Evolutionary conservation across 306 rosid genomes (phyloP).

Genomic region (Benincasa hispida): DNA sequence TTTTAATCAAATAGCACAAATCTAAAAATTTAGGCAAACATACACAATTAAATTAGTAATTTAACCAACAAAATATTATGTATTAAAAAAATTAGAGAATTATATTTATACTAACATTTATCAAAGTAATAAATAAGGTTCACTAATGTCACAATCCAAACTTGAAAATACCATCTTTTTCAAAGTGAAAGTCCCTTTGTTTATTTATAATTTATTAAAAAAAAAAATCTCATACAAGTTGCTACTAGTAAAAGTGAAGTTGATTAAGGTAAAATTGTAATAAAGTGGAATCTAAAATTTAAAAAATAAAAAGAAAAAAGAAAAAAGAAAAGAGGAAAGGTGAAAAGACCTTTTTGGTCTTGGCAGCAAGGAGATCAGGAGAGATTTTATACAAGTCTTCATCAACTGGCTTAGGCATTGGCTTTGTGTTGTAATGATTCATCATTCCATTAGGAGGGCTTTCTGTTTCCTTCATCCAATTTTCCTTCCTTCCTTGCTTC

Average conservation of each 20-base stretch:
- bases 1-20: too few relatives aligned
- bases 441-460: background rate
- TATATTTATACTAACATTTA: too few relatives aligned
- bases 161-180: too few relatives aligned
- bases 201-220: too few relatives aligned
- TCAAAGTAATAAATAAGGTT: too few relatives aligned
- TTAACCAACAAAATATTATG: too few relatives aligned
- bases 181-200: too few relatives aligned
- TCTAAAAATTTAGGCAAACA: too few relatives aligned
- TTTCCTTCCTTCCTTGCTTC: constrained; percentile 37
- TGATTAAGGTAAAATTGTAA: background rate
- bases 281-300: background rate
- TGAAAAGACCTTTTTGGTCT: constrained; percentile 49
- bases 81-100: too few relatives aligned
- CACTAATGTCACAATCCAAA: too few relatives aligned
- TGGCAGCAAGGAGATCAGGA: constrained; percentile 44
- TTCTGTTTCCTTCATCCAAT: constrained; percentile 28
- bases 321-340: background rate
- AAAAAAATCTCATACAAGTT: background rate
- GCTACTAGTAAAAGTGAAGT: background rate
- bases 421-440: background rate
- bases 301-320: background rate
- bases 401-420: constrained; percentile 57
- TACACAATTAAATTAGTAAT: too few relatives aligned
- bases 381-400: constrained; percentile 80